Percentiles rank a stretch among this genome's conserved stretches.
Evolutionary conservation across 352 stramenopile genomes (phyloP).

Genomic region (Globisporangium alternatum): DNA sequence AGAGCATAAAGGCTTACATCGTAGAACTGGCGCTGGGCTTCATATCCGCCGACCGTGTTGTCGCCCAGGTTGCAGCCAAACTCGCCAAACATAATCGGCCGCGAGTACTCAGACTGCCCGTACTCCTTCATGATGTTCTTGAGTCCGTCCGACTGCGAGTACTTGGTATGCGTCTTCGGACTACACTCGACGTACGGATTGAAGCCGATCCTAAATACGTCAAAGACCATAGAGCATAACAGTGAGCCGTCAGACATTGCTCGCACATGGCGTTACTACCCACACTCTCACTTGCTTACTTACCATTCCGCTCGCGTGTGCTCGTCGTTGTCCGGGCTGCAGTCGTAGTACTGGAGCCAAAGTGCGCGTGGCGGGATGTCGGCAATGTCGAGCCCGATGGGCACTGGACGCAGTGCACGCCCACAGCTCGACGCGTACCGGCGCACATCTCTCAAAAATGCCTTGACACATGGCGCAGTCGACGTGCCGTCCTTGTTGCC

Average conservation of each 20-base stretch:
- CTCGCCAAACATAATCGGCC: conserved; percentile 71
- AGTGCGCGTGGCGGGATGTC: conserved; percentile 57
- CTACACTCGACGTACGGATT: conserved; percentile 74
- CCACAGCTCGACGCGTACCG: conserved; percentile 45
- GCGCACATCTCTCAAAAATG: conserved; percentile 60
- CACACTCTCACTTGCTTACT: neutral
- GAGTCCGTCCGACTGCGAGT: conserved; percentile 53
- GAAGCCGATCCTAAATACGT: conserved; percentile 19
- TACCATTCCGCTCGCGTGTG: conserved; percentile 49
- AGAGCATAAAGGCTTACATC: conserved; percentile 17
- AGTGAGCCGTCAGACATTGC: neutral
- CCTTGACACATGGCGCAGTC: conserved; percentile 67
- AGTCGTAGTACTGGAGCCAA: conserved; percentile 80
- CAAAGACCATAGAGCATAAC: too few species aligned
- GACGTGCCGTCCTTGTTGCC: conserved; percentile 26
- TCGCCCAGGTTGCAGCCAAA: conserved; percentile 68
- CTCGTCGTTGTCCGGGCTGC: conserved; percentile 36
- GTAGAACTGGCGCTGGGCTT: conserved; percentile 60
- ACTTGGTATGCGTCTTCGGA: conserved; percentile 42
- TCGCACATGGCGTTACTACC: too few species aligned
- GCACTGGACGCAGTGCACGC: conserved; percentile 43
- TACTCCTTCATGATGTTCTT: conserved; percentile 70
- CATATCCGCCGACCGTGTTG: conserved; percentile 64
- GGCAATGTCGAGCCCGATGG: conserved; percentile 70
- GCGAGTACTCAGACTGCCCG: conserved; percentile 35